Percentiles rank a stretch among this genome's conserved stretches.
Evolutionary conservation across 2,329 filamentous ascomycete genomes (phyloP).

Genomic region (Penicillium decumbens): DNA sequence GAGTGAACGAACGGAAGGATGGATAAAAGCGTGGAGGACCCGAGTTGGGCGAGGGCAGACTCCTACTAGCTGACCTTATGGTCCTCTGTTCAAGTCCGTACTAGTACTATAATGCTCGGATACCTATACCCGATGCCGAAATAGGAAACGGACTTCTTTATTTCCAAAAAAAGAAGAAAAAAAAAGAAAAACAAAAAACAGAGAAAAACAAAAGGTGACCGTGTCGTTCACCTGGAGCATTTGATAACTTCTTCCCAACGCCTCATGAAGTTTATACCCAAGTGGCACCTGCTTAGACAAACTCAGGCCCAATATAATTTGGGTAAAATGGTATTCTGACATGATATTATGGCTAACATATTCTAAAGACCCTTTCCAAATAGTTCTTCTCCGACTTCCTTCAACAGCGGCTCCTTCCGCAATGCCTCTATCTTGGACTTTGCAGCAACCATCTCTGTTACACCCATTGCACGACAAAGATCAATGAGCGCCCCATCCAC

Average conservation of each 20-base stretch:
- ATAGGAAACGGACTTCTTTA: too few relatives aligned
- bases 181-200: too few relatives aligned
- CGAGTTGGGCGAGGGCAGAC: too few relatives aligned
- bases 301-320: neutral
- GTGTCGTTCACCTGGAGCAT: too few relatives aligned
- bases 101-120: too few relatives aligned
- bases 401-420: slow-evolving; percentile 55
- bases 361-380: slow-evolving; percentile 35
- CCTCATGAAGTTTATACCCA: neutral
- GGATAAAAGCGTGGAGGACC: too few relatives aligned
- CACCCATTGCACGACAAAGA: slow-evolving; percentile 72
- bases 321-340: neutral
- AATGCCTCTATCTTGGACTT: slow-evolving; percentile 54
- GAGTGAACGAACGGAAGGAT: too few relatives aligned
- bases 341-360: neutral
- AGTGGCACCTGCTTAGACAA: neutral
- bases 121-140: too few relatives aligned
- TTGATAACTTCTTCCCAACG: neutral
- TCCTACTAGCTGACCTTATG: too few relatives aligned
- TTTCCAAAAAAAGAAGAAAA: too few relatives aligned
- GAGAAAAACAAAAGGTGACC: too few relatives aligned
- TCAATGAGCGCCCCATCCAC: slow-evolving; percentile 72
- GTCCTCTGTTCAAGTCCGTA: too few relatives aligned
- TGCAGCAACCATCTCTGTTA: slow-evolving; percentile 56
- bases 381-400: slow-evolving; percentile 46